Percentiles rank a stretch among this genome's conserved stretches.
These are phyloP conservation scores for Gonapodya sp. DNA, from an alignment of 192 early-diverging fungal species.

Conservation along the genomic window DNA sequence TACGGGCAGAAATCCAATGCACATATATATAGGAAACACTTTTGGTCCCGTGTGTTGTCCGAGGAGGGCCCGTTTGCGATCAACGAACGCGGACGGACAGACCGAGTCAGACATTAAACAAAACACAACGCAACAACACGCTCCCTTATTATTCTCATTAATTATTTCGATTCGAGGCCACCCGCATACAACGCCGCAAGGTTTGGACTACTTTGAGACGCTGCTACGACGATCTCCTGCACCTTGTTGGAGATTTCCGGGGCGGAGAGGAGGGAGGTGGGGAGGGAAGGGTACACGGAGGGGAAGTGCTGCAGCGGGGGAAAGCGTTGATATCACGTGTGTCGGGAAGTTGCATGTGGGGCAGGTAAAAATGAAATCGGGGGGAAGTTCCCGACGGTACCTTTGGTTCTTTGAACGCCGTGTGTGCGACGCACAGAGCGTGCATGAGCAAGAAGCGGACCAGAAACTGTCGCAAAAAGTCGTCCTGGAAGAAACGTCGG, in stretches of 20 bases:
- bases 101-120: too few relatives aligned
- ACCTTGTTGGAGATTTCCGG: conserved; percentile 52
- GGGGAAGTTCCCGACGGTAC: conserved; percentile 25
- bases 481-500: conserved; percentile 75
- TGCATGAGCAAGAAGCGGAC: conserved; percentile 70
- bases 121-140: too few relatives aligned
- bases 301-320: conserved; percentile 68
- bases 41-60: neutral
- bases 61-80: too few relatives aligned
- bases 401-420: conserved; percentile 45
- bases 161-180: too few relatives aligned
- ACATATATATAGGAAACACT: neutral
- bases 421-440: conserved; percentile 59
- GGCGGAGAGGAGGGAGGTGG: conserved; percentile 42
- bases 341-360: too few relatives aligned
- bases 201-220: too few relatives aligned
- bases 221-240: conserved; percentile 24
- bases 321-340: too few relatives aligned
- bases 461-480: conserved; percentile 84
- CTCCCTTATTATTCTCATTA: too few relatives aligned
- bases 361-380: too few relatives aligned
- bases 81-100: too few relatives aligned
- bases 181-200: neutral
- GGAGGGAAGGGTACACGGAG: conserved; percentile 49
- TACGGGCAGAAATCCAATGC: neutral